Base-by-base conservation (phyloP, 352 stramenopile species). In the Pythium plurisporium region DNA sequence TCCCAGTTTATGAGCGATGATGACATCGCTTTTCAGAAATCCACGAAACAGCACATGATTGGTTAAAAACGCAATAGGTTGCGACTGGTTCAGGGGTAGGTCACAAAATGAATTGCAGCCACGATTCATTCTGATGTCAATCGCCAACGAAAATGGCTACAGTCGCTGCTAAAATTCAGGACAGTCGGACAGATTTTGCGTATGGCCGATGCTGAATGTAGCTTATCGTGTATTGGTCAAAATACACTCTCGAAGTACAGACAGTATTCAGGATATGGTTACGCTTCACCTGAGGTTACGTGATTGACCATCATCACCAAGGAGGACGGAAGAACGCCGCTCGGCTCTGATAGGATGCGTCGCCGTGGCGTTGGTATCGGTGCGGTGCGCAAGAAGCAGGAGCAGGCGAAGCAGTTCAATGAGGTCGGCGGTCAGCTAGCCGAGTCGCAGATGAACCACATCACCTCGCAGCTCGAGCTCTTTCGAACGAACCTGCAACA, bases 401-500 rank as follows among this genome's bases (percentile, higher is more conserved):
- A 96, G 61, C 77, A 95, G 49, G 65, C 72, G 27, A 91, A 94
- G 62, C 78, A 91, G 59, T 96, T 89, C 67, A 89, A 72, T 17
- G 82, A 91, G 49, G 73, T 94, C 40, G 90, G 87, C 27, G 84
- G 90, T 23, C 70, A 95, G 52, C 47, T 97, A 3, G 76, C 82
- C 19, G 84, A 94, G 67, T 80, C 70, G 8, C 86, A 96, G 41
- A 56, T 96, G 27, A 64, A 73, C 36, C 84, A 96, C 34, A 82
- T 97, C 42, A 78, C 79, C 15, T 65, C 76, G 43, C 81, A 97
- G 65, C 70, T 98, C 26, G 80, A 89, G 44, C 76, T 89, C 0
- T 98, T 98, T 68, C 93, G 94, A 50, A 79, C 72, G n/a, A 92
- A 94, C 53, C 72, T 98, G 48, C 83, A 96, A 64, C 74, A 92